phyloP scores from a whole-genome alignment of 331 rosid species.

The Quercus phellos region DNA sequence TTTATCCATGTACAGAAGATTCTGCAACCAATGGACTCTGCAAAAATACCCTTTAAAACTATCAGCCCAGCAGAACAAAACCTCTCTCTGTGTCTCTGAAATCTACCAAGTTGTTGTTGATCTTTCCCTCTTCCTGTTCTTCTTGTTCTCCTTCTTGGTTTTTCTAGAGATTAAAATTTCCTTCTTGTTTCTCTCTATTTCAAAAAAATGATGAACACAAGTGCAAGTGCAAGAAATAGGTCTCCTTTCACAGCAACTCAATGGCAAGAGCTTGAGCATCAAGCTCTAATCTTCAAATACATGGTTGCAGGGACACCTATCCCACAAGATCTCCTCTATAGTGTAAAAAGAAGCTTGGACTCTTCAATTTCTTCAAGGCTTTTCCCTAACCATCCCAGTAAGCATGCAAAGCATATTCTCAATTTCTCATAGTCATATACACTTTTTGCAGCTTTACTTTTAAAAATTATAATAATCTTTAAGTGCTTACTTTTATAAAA shows the following conservation, averaged over 20 bases:
- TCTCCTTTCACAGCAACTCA: conserved; percentile 81
- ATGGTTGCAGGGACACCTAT: conserved; percentile 86
- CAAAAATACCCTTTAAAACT: conserved; percentile 21
- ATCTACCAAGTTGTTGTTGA: conserved; percentile 6
- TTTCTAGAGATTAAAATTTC: neutral
- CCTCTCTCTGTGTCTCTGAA: conserved; percentile 26
- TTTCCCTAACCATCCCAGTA: conserved; percentile 79
- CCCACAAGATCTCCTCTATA: conserved; percentile 79
- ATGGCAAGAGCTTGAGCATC: conserved; percentile 99
- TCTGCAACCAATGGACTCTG: conserved; percentile 35
- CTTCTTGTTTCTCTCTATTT: neutral
- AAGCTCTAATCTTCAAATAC: conserved; percentile 86
- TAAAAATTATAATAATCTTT: neutral
- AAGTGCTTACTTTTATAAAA: neutral
- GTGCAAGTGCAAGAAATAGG: conserved; percentile 44
- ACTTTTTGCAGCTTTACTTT: neutral
- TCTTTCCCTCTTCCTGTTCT: conserved; percentile 2
- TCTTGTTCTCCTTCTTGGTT: neutral
- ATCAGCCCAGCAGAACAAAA: conserved; percentile 28
- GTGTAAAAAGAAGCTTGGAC: conserved; percentile 85
- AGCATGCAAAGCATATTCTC: conserved; percentile 11
- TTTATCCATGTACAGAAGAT: conserved; percentile 53
- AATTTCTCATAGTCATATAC: neutral
- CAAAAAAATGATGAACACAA: conserved; percentile 46
- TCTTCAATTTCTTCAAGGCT: conserved; percentile 69